These are phyloP conservation scores for Metarhizium anisopliae DNA, from an alignment of 2,329 filamentous ascomycete species.

Conservation along the genomic window DNA sequence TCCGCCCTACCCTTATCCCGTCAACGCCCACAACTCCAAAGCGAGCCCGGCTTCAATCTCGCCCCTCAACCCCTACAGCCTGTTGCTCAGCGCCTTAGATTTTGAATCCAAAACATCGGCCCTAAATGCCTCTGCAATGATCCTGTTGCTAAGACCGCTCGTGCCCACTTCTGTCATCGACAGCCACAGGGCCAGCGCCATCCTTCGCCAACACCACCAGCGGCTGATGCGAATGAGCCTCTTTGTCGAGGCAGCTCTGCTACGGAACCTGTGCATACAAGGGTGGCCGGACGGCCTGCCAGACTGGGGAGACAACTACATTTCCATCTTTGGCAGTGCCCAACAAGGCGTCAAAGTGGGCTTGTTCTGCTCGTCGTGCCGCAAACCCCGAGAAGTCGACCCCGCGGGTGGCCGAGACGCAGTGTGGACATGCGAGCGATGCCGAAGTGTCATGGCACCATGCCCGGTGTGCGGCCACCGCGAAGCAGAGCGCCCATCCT, in stretches of 20 bases:
- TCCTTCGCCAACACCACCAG: conserved; percentile 50
- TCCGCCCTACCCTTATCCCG: conserved; percentile 42
- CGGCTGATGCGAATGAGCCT: conserved; percentile 51
- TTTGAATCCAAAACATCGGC: conserved; percentile 49
- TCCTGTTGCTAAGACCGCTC: conserved; percentile 50
- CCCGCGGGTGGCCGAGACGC: conserved; percentile 32
- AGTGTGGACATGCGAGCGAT: conserved; percentile 52
- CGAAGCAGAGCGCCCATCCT: conserved; percentile 34
- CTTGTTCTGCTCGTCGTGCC: conserved; percentile 46
- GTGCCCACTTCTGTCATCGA: conserved; percentile 47
- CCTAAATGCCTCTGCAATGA: conserved; percentile 51
- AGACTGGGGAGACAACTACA: conserved; percentile 46
- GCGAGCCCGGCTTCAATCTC: conserved; percentile 8
- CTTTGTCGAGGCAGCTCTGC: conserved; percentile 50
- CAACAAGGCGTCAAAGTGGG: conserved; percentile 46
- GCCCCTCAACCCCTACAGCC: conserved; percentile 46
- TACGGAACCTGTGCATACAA: conserved; percentile 52
- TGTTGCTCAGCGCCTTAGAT: conserved; percentile 43
- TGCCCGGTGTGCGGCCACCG: conserved; percentile 52
- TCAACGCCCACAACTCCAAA: conserved; percentile 11
- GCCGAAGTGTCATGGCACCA: conserved; percentile 40
- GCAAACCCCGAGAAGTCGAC: conserved; percentile 46
- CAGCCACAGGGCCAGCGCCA: conserved; percentile 42
- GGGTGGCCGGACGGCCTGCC: conserved; percentile 45
- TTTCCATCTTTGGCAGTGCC: conserved; percentile 41